A percentile compares a stretch with the other conserved stretches of the same genome.
These are phyloP conservation scores for Funneliformis mosseae DNA, from an alignment of 192 early-diverging fungal species.

Conservation along the genomic window DNA sequence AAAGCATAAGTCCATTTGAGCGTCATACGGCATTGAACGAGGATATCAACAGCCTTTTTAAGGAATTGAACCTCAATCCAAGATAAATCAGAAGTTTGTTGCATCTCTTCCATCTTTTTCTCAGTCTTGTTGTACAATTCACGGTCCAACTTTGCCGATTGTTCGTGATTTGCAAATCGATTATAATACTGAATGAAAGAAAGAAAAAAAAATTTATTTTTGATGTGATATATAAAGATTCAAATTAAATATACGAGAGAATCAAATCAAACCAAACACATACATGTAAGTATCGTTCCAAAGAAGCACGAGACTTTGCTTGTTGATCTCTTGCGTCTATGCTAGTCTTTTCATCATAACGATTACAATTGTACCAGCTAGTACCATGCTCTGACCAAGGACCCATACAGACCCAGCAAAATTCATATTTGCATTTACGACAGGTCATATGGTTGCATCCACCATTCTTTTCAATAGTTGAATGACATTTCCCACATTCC, in stretches of 20 bases:
- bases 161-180: conserved; percentile 97
- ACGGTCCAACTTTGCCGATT: conserved; percentile 83
- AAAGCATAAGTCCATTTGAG: conserved; percentile 98
- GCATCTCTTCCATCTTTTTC: conserved; percentile 96
- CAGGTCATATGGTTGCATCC: conserved; percentile 99
- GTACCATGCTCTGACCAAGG: conserved; percentile 97
- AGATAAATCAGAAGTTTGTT: conserved; percentile 81
- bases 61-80: conserved; percentile 99
- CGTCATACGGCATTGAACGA: conserved; percentile 86
- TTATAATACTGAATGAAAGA: conserved; percentile 83
- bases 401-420: conserved; percentile 99
- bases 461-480: conserved; percentile 99
- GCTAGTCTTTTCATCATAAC: conserved; percentile 90
- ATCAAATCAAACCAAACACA: conserved; percentile 28
- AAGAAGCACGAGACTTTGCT: conserved; percentile 80
- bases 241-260: neutral
- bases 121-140: conserved; percentile 85
- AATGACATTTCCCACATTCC: conserved; percentile 92
- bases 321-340: conserved; percentile 84
- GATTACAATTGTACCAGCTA: conserved; percentile 97
- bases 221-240: neutral
- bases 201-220: conserved; percentile 1
- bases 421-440: conserved; percentile 95
- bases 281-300: conserved; percentile 96
- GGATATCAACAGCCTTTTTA: conserved; percentile 85